A percentile compares a stretch with the other conserved stretches of the same genome.
These are phyloP conservation scores for Xylariaceae sp. DNA, from an alignment of 2,329 filamentous ascomycete genomes.

Conservation along the genomic window DNA sequence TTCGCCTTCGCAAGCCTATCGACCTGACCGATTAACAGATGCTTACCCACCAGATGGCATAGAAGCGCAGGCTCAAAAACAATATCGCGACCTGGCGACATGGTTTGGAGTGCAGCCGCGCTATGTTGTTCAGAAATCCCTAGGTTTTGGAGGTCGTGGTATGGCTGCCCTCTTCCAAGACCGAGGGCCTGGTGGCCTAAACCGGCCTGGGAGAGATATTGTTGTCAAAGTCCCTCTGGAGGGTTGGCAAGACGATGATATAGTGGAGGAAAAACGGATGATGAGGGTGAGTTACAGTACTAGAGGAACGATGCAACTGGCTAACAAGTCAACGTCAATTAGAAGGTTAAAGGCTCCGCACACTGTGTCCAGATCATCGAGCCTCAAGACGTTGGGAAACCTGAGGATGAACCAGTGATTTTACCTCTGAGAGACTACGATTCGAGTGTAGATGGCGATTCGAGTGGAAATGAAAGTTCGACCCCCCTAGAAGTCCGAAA, in stretches of 20 bases:
- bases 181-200: neutral
- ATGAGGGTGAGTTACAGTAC: constrained; percentile 15
- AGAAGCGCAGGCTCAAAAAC: neutral
- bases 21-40: neutral
- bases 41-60: no score
- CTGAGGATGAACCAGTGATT: neutral
- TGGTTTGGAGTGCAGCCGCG: constrained; percentile 11
- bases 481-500: neutral
- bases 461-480: constrained; percentile 32
- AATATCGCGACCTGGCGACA: neutral
- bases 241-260: neutral
- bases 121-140: neutral
- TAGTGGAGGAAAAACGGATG: constrained; percentile 15
- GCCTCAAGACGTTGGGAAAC: constrained; percentile 2
- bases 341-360: constrained; percentile 35
- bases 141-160: constrained; percentile 21
- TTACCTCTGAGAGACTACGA: neutral
- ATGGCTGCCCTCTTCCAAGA: constrained; percentile 19
- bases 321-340: constrained; percentile 2
- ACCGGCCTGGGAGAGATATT: constrained; percentile 16
- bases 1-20: no score
- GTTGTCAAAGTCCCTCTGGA: constrained; percentile 26
- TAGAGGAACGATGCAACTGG: neutral
- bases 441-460: constrained; percentile 26
- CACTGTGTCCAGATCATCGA: constrained; percentile 33